Evolutionary conservation across 176 grass and related monocot genomes (phyloP).

Genomic region (Ensete glaucum): DNA sequence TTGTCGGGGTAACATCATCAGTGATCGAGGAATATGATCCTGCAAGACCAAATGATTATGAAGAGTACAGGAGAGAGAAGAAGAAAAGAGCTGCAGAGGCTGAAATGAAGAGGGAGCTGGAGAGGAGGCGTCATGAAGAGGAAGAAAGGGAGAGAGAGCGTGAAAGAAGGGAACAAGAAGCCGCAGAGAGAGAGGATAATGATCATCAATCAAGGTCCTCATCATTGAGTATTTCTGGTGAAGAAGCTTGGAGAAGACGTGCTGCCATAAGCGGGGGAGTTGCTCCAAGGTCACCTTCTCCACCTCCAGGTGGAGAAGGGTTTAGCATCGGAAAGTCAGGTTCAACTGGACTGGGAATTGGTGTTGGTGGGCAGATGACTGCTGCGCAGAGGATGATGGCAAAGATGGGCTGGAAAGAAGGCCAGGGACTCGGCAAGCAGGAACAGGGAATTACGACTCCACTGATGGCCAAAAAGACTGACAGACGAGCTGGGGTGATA

Average conservation of each 20-base stretch:
- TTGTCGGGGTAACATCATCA: constrained; percentile 64
- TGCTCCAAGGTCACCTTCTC: constrained; percentile 25
- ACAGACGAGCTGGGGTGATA: constrained; percentile 76
- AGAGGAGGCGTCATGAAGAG: constrained; percentile 56
- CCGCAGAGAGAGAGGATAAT: constrained; percentile 39
- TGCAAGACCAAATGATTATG: constrained; percentile 90
- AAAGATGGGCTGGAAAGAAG: constrained; percentile 99
- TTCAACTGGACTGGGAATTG: constrained; percentile 48
- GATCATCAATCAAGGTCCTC: constrained; percentile 40
- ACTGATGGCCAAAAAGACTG: constrained; percentile 80
- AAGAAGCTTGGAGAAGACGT: constrained; percentile 87
- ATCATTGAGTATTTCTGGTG: constrained; percentile 68
- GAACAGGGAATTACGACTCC: constrained; percentile 86
- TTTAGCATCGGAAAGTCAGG: constrained; percentile 50
- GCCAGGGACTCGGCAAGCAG: constrained; percentile 86
- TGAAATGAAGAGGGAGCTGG: constrained; percentile 65
- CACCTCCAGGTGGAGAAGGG: constrained; percentile 34
- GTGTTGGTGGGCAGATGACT: constrained; percentile 64
- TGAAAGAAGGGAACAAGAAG: constrained; percentile 50
- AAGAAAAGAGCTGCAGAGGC: constrained; percentile 64
- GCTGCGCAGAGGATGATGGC: constrained; percentile 99
- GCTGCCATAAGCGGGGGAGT: constrained; percentile 56
- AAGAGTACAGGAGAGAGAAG: constrained; percentile 80
- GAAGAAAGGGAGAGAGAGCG: constrained; percentile 66
- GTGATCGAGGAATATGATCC: constrained; percentile 98